These are phyloP conservation scores for Thalassiosira delicatula DNA, from an alignment of 352 stramenopile genomes.

Conservation along the genomic window DNA sequence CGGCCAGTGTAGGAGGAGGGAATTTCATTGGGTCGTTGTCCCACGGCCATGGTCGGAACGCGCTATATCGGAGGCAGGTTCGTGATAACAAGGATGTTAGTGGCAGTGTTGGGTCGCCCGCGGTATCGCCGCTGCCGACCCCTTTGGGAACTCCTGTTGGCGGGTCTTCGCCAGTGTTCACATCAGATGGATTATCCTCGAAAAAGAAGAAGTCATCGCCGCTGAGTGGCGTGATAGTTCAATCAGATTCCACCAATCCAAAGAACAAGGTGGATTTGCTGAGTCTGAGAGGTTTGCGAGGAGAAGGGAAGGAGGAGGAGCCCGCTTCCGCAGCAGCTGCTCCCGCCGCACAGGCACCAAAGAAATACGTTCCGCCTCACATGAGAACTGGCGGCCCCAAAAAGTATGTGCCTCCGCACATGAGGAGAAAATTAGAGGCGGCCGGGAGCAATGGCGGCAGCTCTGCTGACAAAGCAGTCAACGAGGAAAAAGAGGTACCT, in stretches of 20 bases:
- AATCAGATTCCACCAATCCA: constrained; percentile 9
- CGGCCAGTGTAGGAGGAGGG: constrained; percentile 34
- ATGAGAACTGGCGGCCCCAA: constrained; percentile 4
- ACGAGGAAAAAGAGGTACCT: constrained; percentile 10
- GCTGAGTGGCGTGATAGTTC: no score
- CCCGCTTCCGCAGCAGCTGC: not conserved
- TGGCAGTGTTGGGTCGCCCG: constrained; percentile 5
- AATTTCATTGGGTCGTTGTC: constrained; percentile 56
- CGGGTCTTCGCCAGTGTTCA: constrained; percentile 41
- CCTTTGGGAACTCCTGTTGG: constrained; percentile 33
- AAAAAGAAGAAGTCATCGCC: not conserved
- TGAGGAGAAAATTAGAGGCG: constrained; percentile 36
- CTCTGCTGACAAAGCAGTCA: not conserved
- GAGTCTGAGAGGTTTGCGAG: constrained; percentile 10
- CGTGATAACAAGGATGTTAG: constrained; percentile 28
- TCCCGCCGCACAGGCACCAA: not conserved
- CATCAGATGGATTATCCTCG: no score
- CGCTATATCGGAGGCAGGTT: constrained; percentile 60
- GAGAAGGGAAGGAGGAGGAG: constrained; percentile 15
- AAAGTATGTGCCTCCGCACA: constrained; percentile 53
- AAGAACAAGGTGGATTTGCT: constrained; percentile 24
- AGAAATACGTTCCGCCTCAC: constrained; percentile 44
- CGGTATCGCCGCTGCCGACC: constrained; percentile 19
- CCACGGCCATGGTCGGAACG: constrained; percentile 72
- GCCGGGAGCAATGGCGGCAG: not conserved